Percentiles rank a stretch among this genome's conserved stretches.
Evolutionary conservation across 1,139 yeast genomes (phyloP).

Genomic region (Suhomyces coccinellae): DNA sequence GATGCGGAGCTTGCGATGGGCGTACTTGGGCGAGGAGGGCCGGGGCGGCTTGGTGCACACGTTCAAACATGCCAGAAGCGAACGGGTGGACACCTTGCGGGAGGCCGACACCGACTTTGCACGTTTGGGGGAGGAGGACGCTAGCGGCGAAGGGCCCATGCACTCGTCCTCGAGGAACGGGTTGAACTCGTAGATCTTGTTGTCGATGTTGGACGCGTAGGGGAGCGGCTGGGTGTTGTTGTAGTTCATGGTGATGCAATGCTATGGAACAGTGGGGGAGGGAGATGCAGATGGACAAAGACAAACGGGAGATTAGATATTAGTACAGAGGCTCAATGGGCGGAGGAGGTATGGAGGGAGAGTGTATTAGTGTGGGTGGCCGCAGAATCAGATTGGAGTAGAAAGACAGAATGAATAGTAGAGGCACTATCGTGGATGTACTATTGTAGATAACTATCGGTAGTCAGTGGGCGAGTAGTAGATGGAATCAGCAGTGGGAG

Average conservation of each 20-base stretch:
- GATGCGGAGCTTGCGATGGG: slow-evolving; percentile 14
- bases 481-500: no score
- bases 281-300: neutral
- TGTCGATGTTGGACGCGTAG: slow-evolving; percentile 20
- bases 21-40: slow-evolving; percentile 13
- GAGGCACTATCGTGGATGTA: no score
- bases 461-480: no score
- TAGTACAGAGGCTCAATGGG: no score
- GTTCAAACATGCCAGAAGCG: slow-evolving; percentile 10
- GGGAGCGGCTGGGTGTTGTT: slow-evolving; percentile 31
- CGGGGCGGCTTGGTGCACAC: slow-evolving; percentile 7
- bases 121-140: slow-evolving; percentile 11
- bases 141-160: slow-evolving; percentile 1
- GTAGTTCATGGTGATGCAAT: slow-evolving; percentile 11
- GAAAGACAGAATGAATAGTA: no score
- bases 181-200: slow-evolving; percentile 27
- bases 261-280: no score
- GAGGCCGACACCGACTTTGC: slow-evolving; percentile 11
- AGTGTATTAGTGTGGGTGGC: no score
- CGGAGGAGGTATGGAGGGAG: no score
- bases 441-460: no score
- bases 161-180: slow-evolving; percentile 14
- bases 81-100: slow-evolving; percentile 10
- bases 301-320: no score
- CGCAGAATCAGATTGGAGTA: no score